Evolutionary conservation across 2,329 filamentous ascomycete species (phyloP), one percentile per base, ranked within the genome.

Genomic region (Trichoderma sp.): DNA sequence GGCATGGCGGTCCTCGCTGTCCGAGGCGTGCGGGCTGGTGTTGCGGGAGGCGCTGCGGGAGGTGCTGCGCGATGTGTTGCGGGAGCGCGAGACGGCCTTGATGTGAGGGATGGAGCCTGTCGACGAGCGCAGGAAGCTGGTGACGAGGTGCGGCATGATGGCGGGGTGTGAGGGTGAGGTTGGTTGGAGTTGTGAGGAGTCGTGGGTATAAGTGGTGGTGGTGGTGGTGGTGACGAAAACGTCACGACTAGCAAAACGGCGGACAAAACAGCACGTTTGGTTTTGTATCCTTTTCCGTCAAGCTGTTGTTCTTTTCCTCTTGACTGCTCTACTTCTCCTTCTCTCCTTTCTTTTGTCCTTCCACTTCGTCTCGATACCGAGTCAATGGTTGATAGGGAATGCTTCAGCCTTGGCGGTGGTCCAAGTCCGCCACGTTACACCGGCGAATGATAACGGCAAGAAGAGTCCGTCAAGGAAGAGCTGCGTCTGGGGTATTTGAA

Each of bases 111-210:
- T 82, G 74, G 78, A 81, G 72, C 84, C 83, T 68, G 83, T 82
- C n/a, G 84, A 83, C 68, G 79, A 80, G 69, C 83, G 82, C 70
- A 87, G 79, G 75, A 87, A 86, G 73, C 80, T 83, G 72, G 81
- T 78, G 68, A 87, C 84, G 67, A 81, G 78, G 77, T 86, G 83
- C 72, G 84, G 84, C 85, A 87, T 87, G 61, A 72, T 78, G 72
- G 34, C 24, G 34, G 50, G 26, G 21, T 15, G 21, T 14, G 55
- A 17, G 15, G 28, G 10, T 47, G 30, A 30, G 45, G 9, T 59
- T 24, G 21, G 21, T 24, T 24, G 55, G 44, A 45, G 59, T 54
- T 62, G 39, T 41, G 48, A 30, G 17, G 30, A 30, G 30, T 30
- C 30, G 30, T 19, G n/a, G 50, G 10, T 44, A 21, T 57, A 59